These are phyloP conservation scores for Pascua sp. DNA, from an alignment of 1,284 basidiomycete species.

Conservation along the genomic window DNA sequence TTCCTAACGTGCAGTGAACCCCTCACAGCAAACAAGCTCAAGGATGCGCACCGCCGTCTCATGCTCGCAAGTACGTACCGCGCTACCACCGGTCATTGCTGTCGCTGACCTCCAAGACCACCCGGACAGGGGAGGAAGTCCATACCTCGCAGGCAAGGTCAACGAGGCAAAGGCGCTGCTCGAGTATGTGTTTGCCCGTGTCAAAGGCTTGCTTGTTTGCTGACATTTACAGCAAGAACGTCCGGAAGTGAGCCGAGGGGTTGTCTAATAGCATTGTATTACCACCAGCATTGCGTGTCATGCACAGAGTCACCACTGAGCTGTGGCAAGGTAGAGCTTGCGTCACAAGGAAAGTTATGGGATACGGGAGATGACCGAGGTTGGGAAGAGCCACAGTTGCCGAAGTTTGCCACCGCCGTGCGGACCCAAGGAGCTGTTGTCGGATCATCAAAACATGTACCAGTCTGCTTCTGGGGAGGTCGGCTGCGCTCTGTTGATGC, in stretches of 20 bases:
- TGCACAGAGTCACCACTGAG: slow-evolving; percentile 18
- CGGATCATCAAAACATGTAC: no score
- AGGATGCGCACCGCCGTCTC: slow-evolving; percentile 85
- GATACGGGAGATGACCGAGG: slow-evolving; percentile 14
- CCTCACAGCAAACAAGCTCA: slow-evolving; percentile 65
- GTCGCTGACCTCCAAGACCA: slow-evolving; percentile 44
- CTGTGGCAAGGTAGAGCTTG: no score
- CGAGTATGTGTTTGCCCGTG: slow-evolving; percentile 52
- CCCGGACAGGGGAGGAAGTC: slow-evolving; percentile 91
- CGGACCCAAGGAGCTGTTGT: no score
- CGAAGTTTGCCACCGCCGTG: no score
- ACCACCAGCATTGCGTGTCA: slow-evolving; percentile 10
- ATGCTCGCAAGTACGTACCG: slow-evolving; percentile 68
- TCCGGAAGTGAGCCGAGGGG: slow-evolving; percentile 14
- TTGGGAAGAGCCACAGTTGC: no score
- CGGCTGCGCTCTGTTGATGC: no score
- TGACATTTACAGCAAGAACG: slow-evolving; percentile 25
- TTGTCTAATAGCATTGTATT: slow-evolving; percentile 11
- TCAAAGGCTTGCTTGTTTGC: not conserved
- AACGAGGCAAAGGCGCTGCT: slow-evolving; percentile 86
- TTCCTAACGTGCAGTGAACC: slow-evolving; percentile 61
- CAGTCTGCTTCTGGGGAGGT: no score
- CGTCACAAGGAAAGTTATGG: slow-evolving; percentile 9
- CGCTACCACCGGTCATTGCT: no score
- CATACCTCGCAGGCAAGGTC: slow-evolving; percentile 96